Base-by-base conservation (phyloP, 73 alveolate genomes). In the Effrenium voratum region DNA sequence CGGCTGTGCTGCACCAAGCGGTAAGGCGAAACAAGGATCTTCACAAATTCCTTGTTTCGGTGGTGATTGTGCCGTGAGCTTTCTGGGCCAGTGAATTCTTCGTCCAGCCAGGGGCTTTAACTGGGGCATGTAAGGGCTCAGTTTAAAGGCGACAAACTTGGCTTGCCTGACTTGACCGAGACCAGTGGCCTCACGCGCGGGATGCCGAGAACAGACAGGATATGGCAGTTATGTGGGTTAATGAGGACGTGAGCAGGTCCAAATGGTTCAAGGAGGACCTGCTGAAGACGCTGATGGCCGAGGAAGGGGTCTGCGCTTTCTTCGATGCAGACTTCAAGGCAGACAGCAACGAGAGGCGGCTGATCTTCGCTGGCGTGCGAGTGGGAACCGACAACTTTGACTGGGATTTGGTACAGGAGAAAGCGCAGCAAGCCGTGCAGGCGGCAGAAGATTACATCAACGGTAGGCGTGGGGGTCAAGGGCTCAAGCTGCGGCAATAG, bases 331-430 rank as follows among this genome's bases (percentile, higher is more conserved):
- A 73, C 16, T 41, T 59, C 50, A 73, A 30, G 34, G 73, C 28
- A 34, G 95, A 45, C 28, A 10, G 15, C 34, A 76, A 52, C 28
- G 70, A 60, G 72, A 84, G 85, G n/a, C 80, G 95, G 38, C 43
- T 88, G 85, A 45, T 47, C 72, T 88, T 88, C 44, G 95, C 75
- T 26, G 95, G 95, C 44, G 32, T 13, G 40, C 50, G 59, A n/a
- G 47, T 88, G 68, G 81, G 34, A 32, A 22, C 44, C 10, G 60
- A 26, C 52, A 30, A 34, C 60, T 5, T 26, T 24, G 83, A 63
- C 15, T 50, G 10, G 72, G 91, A 80, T 32, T 16, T 43, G 60
- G 36, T 41, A 1, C 44, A 43, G 87, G 87, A 76, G 59, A 40
- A 76, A 40, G 44, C 60, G 43, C 57, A 40, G 5, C 2, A 6